Conservation (phyloP, 2,329 filamentous ascomycete genomes). For the Malbranchea cinnamomea region DNA sequence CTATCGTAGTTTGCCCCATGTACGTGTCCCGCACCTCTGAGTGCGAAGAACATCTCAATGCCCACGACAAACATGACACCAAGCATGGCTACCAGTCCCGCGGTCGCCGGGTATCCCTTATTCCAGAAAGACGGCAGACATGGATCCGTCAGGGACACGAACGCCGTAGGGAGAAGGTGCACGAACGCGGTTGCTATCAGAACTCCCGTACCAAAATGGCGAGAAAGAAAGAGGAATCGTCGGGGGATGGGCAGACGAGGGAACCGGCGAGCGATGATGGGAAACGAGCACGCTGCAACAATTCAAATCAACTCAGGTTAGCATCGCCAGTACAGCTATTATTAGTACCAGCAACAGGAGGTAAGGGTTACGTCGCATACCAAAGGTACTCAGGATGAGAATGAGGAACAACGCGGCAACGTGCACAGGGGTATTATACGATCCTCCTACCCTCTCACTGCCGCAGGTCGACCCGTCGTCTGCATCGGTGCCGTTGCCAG, state of each 20-base stretch:
- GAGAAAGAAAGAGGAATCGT: constrained; percentile 42
- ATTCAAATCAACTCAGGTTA: constrained; percentile 1
- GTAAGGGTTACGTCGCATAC: no score
- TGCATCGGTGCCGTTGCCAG: constrained; percentile 2
- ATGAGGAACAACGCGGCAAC: constrained; percentile 55
- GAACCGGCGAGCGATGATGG: constrained; percentile 44
- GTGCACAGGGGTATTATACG: constrained; percentile 52
- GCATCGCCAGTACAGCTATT: neutral
- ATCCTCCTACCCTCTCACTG: constrained; percentile 18
- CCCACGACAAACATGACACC: constrained; percentile 69
- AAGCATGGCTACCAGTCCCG: constrained; percentile 68
- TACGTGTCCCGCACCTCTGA: constrained; percentile 45
- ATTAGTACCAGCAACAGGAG: neutral
- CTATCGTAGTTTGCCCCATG: constrained; percentile 40
- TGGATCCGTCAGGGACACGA: constrained; percentile 44
- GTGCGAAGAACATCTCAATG: constrained; percentile 80
- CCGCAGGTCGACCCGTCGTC: constrained; percentile 19
- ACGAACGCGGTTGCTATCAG: constrained; percentile 44
- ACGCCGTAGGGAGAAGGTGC: constrained; percentile 48
- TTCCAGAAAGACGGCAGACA: constrained; percentile 68
- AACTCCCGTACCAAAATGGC: constrained; percentile 44
- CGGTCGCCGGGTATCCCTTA: constrained; percentile 60
- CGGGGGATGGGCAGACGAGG: constrained; percentile 45
- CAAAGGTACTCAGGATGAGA: constrained; percentile 35
- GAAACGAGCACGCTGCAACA: constrained; percentile 45